A percentile compares a stretch with the other conserved stretches of the same genome.
phyloP scores from a whole-genome alignment of 148 eudicot genomes.

The Cornus suecica region DNA sequence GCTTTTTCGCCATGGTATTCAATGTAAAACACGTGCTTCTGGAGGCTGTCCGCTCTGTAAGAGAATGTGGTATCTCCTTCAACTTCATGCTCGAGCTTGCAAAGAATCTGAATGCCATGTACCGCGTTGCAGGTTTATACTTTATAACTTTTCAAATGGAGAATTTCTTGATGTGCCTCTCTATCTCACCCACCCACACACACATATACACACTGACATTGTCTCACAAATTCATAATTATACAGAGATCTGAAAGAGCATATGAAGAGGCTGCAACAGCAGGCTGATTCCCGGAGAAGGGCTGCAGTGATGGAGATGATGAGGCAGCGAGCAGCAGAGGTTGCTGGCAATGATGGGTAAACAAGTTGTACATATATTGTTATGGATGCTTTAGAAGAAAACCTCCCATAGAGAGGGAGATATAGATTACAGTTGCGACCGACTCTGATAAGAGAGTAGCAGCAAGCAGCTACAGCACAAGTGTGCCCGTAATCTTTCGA shows the following conservation, averaged over 20 bases:
- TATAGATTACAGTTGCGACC: background rate
- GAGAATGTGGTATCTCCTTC: slow-evolving; percentile 98
- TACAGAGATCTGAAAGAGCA: slow-evolving; percentile 81
- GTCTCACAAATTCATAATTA: background rate
- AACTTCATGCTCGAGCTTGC: slow-evolving; percentile 96
- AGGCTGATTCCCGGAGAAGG: slow-evolving; percentile 82
- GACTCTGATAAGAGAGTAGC: background rate
- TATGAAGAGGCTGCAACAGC: slow-evolving; percentile 72
- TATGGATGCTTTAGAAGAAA: slow-evolving; percentile 5
- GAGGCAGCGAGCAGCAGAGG: slow-evolving; percentile 96
- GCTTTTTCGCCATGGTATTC: slow-evolving; percentile 88
- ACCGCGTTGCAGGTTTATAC: slow-evolving; percentile 95
- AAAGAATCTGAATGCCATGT: slow-evolving; percentile 83
- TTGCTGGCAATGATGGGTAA: slow-evolving; percentile 50
- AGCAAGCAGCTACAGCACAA: background rate
- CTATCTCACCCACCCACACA: background rate
- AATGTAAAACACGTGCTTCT: slow-evolving; percentile 70
- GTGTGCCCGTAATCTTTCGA: background rate
- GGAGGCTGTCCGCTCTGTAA: slow-evolving; percentile 89
- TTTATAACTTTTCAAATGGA: background rate
- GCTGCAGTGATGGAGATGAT: slow-evolving; percentile 98
- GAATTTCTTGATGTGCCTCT: background rate
- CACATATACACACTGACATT: too few species aligned
- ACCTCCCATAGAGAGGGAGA: background rate
- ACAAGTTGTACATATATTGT: slow-evolving; percentile 11